phyloP scores from a whole-genome alignment of 148 eudicot species.

The Rhododendron molle region DNA sequence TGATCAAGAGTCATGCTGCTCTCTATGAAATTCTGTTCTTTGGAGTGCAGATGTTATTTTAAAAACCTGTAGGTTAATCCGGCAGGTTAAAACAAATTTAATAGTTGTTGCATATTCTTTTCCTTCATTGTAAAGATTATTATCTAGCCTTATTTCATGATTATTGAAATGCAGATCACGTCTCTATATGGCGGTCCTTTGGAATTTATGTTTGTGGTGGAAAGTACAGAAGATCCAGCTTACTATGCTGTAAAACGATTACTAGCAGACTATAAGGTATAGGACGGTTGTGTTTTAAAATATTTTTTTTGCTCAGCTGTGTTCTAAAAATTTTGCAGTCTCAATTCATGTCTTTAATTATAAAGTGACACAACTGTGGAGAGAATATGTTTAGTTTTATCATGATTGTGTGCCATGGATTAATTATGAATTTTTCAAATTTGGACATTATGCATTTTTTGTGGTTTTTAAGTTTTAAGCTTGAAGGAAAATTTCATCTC shows the following conservation, averaged over 20 bases:
- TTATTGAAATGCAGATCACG: conserved; percentile 58
- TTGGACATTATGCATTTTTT: neutral
- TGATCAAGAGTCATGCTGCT: neutral
- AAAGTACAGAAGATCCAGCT: conserved; percentile 87
- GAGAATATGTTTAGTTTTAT: neutral
- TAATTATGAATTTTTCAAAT: neutral
- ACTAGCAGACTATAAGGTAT: conserved; percentile 67
- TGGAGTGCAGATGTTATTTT: neutral
- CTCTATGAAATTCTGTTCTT: neutral
- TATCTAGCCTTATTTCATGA: neutral
- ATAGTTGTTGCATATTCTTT: neutral
- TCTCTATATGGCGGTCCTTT: conserved; percentile 82
- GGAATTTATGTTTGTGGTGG: conserved; percentile 85
- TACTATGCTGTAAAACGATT: conserved; percentile 62
- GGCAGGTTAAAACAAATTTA: neutral
- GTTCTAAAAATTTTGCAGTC: conserved; percentile 8
- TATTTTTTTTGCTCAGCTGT: neutral
- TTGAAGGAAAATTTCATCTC: neutral
- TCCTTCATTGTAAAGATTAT: neutral
- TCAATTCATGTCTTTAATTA: neutral
- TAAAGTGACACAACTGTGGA: neutral
- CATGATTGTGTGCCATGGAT: neutral
- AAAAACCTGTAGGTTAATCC: neutral
- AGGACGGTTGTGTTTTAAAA: conserved; percentile 5
- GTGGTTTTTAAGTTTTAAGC: neutral